These are phyloP conservation scores for Malbranchea cinnamomea DNA, from an alignment of 2,329 filamentous ascomycete genomes.

Conservation along the genomic window DNA sequence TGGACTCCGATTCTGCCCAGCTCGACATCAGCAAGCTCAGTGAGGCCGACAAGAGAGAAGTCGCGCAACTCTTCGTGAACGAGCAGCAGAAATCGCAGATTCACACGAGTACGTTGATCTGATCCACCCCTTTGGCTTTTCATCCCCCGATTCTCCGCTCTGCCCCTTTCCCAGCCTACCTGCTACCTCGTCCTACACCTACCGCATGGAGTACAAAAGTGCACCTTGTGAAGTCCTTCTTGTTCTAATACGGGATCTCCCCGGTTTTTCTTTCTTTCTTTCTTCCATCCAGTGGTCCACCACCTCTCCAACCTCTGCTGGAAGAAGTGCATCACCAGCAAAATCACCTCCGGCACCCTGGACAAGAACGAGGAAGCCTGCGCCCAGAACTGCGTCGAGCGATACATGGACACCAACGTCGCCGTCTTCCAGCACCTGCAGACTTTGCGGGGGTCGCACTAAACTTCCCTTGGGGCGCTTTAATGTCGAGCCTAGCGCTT, in stretches of 20 bases:
- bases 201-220: no score
- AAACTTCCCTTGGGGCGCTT: no score
- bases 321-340: conserved; percentile 75
- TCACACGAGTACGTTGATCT: conserved; percentile 33
- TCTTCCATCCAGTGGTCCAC: conserved; percentile 41
- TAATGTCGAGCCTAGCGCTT: neutral
- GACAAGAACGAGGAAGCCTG: conserved; percentile 69
- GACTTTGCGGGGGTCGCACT: conserved; percentile 38
- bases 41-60: conserved; percentile 69
- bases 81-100: conserved; percentile 65
- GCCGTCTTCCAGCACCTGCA: conserved; percentile 77
- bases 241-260: no score
- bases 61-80: conserved; percentile 71
- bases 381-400: conserved; percentile 81
- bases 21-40: conserved; percentile 60
- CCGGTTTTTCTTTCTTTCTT: no score
- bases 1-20: conserved; percentile 21
- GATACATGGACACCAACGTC: conserved; percentile 80
- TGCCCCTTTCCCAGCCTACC: no score
- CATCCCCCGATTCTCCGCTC: no score
- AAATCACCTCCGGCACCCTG: conserved; percentile 56
- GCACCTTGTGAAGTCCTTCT: no score
- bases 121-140: no score
- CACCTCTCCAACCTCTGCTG: conserved; percentile 68
- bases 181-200: no score